These are phyloP conservation scores for Tetraselmis striata DNA, from an alignment of 139 green algal species.

Conservation along the genomic window DNA sequence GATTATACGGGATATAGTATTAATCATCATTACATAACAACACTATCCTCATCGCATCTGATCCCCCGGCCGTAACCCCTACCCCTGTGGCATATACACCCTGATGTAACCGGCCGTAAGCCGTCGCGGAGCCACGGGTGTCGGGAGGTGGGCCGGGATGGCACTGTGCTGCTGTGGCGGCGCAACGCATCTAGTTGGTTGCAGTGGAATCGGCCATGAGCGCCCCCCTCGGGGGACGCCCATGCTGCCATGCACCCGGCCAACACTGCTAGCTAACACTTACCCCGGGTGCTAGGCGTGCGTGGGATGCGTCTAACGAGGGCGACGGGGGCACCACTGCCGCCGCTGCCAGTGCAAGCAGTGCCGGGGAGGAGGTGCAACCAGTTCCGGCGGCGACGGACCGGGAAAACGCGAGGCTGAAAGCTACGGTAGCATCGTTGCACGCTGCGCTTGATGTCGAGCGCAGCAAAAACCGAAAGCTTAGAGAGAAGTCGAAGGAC, in stretches of 20 bases:
- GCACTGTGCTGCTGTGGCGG: too few relatives aligned
- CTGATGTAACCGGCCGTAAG: not conserved
- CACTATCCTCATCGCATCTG: not conserved
- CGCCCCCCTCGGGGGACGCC: not conserved
- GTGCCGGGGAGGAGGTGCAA: not conserved
- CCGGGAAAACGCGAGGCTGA: not conserved
- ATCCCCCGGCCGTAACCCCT: not conserved
- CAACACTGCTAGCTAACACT: not conserved
- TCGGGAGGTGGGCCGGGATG: not conserved
- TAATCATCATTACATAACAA: conserved; percentile 2
- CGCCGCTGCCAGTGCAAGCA: not conserved
- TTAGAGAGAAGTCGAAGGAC: not conserved
- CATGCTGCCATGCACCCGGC: not conserved
- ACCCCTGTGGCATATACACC: not conserved
- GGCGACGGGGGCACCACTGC: not conserved
- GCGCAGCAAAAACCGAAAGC: not conserved
- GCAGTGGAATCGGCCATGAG: not conserved
- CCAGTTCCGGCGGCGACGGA: not conserved
- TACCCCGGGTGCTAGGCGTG: not conserved
- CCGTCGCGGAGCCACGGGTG: not conserved
- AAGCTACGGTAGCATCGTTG: not conserved
- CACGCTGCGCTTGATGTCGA: not conserved
- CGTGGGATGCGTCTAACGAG: not conserved
- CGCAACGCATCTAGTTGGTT: not conserved
- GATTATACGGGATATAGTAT: not conserved